A percentile compares a stretch with the other conserved stretches of the same genome.
Conservation (phyloP, 176 grass and related monocot species). For the Bothriochloa decipiens region DNA sequence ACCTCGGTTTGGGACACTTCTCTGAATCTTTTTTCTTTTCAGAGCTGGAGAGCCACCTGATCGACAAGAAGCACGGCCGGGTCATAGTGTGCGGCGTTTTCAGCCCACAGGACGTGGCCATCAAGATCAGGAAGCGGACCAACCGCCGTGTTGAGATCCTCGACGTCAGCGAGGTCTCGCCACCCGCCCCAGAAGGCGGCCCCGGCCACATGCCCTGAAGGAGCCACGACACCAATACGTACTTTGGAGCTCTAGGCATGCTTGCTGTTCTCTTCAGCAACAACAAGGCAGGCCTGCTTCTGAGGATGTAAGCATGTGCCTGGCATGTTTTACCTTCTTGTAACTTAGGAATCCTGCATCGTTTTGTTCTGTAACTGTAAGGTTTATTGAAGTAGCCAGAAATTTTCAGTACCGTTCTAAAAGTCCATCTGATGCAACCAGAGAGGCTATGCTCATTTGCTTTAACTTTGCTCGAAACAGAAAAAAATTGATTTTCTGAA, state of each 20-base stretch:
- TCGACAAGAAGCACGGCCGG: constrained; percentile 81
- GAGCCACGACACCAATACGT: neutral
- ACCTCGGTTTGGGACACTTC: neutral
- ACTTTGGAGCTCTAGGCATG: neutral
- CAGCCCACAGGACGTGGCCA: constrained; percentile 84
- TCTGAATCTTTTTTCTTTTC: neutral
- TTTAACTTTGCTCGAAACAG: constrained; percentile 1
- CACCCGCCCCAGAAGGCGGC: neutral
- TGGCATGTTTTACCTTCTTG: neutral
- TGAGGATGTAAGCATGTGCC: neutral
- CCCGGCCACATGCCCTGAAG: constrained; percentile 17
- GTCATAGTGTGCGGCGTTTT: constrained; percentile 67
- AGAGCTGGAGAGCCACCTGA: constrained; percentile 79
- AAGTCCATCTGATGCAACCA: neutral
- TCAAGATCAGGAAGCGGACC: constrained; percentile 83
- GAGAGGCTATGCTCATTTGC: neutral
- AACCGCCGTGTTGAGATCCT: constrained; percentile 89
- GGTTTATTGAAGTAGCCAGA: neutral
- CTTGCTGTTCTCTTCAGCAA: neutral
- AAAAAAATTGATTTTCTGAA: neutral
- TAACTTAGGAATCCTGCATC: constrained; percentile 8
- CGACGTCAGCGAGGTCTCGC: constrained; percentile 66
- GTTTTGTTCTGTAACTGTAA: constrained; percentile 22
- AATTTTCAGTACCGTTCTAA: neutral
- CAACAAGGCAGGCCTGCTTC: neutral